Base-by-base conservation (phyloP, 148 eudicot species). In the Rhododendron williamsianum region DNA sequence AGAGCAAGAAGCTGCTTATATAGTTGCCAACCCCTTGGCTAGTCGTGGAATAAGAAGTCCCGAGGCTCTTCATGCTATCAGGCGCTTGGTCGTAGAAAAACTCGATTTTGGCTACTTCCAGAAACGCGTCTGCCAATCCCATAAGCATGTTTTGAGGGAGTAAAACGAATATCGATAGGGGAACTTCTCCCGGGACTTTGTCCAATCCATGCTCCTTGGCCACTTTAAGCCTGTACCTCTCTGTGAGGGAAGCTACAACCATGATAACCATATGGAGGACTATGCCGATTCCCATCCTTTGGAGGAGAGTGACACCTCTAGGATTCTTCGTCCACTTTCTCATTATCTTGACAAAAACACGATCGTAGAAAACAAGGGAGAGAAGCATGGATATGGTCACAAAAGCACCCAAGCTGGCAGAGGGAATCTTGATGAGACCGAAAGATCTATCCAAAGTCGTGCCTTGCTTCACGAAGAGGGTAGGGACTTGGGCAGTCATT, bases 31-130 rank as follows among this genome's bases (percentile, higher is more conserved):
- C 81, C n/a, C 96, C 96, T 52, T 93, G 43, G n/a, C 89, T 91
- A 6, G 93, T 93, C 72, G 86, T 91, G 7, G 96, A 88, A 82
- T 92, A 95, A 9, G 96, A 92, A 36, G 98, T 93, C 35, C 98
- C 98, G 0, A 95, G 86, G 36, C 96, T 93, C 90, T 95, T 95
- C 98, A 95, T 95, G 79, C 86, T 92, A 65, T 95, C 95, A 0
- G 98, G 98, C 16, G 98, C 95, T 80, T 95, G 98, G 84, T 95
- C 98, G 13, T 95, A 93, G 86, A 93, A 95, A 41, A 95, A 95
- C 90, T 95, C 98, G 19, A 93, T 83, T 87, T 93, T 95, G 0
- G 95, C 95, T 4, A 91, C 93, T 89, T 93, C 98, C 1, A 93
- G 86, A 76, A 93, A 91, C 3, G 98, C 91, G 63, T 95, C 96